These are phyloP conservation scores for Aphanomyces cochlioides DNA, from an alignment of 352 stramenopile genomes.

Conservation along the genomic window DNA sequence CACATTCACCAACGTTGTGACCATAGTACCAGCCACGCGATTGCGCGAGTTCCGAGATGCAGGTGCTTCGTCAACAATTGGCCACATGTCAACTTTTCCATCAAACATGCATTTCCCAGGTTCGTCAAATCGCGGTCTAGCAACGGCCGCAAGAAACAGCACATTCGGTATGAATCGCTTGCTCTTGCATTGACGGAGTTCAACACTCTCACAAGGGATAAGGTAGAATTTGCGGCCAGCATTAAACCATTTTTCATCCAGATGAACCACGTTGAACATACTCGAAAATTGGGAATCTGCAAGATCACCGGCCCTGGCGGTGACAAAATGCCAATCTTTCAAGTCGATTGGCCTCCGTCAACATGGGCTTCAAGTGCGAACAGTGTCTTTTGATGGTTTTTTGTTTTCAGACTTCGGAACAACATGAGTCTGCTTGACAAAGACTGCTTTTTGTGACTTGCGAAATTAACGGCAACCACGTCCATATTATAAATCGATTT, in stretches of 20 bases:
- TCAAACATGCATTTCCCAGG: not conserved
- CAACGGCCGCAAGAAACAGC: not conserved
- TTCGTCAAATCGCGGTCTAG: not conserved
- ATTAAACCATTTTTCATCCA: not conserved
- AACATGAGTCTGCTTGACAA: too few species aligned
- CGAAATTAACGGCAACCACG: too few species aligned
- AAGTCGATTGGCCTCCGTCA: not conserved
- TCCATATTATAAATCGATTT: too few species aligned
- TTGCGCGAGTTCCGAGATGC: not conserved
- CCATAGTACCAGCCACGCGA: not conserved
- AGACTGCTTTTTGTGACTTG: too few species aligned
- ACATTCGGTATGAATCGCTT: not conserved
- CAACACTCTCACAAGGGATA: not conserved
- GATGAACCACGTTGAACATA: not conserved
- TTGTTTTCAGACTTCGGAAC: not conserved
- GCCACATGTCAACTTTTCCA: not conserved
- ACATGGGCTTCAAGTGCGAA: not conserved
- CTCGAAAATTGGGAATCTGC: not conserved
- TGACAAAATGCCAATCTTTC: not conserved
- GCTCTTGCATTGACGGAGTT: not conserved
- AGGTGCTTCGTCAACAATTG: not conserved
- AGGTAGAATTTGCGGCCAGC: not conserved
- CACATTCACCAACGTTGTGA: not conserved
- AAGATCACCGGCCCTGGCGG: not conserved
- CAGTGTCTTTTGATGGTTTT: not conserved